These are phyloP conservation scores for Monosporascus sp. DNA, from an alignment of 2,329 filamentous ascomycete genomes.

Conservation along the genomic window DNA sequence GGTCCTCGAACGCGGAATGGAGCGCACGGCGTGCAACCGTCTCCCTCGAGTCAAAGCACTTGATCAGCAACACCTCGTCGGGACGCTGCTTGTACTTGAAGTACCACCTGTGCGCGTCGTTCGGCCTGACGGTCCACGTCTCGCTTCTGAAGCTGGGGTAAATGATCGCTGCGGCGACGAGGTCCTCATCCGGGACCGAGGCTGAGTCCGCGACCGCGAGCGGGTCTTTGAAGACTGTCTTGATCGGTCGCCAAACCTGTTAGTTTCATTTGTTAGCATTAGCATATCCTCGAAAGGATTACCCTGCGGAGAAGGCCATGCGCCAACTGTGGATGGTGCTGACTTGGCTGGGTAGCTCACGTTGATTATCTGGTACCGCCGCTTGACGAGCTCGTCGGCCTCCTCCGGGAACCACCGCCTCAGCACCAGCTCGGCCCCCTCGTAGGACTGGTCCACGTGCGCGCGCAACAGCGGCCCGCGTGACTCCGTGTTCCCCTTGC, in stretches of 20 bases:
- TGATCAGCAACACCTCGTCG: constrained; percentile 50
- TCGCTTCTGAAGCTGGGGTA: constrained; percentile 30
- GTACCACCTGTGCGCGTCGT: constrained; percentile 41
- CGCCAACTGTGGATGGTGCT: too few species aligned
- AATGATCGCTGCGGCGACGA: constrained; percentile 32
- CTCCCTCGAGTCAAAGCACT: constrained; percentile 51
- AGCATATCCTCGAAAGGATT: not conserved
- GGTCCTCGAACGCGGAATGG: constrained; percentile 49
- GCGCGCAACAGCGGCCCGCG: constrained; percentile 24
- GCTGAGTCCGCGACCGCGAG: constrained; percentile 34
- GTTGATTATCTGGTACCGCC: constrained; percentile 27
- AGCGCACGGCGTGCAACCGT: constrained; percentile 47
- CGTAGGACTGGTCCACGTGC: constrained; percentile 36
- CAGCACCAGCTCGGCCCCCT: constrained; percentile 30
- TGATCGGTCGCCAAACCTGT: constrained; percentile 42
- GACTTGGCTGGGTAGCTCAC: constrained; percentile 9
- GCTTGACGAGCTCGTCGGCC: constrained; percentile 27
- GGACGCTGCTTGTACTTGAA: constrained; percentile 45
- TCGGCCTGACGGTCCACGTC: constrained; percentile 35
- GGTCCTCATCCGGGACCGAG: constrained; percentile 33
- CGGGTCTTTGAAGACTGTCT: constrained; percentile 39
- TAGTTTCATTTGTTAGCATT: constrained; percentile 2
- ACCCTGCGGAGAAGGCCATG: too few species aligned
- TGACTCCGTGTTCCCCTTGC: constrained; percentile 50
- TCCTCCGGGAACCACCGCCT: constrained; percentile 26